These are phyloP conservation scores for Ophiostoma sp. DNA, from an alignment of 2,329 filamentous ascomycete species.

Conservation along the genomic window DNA sequence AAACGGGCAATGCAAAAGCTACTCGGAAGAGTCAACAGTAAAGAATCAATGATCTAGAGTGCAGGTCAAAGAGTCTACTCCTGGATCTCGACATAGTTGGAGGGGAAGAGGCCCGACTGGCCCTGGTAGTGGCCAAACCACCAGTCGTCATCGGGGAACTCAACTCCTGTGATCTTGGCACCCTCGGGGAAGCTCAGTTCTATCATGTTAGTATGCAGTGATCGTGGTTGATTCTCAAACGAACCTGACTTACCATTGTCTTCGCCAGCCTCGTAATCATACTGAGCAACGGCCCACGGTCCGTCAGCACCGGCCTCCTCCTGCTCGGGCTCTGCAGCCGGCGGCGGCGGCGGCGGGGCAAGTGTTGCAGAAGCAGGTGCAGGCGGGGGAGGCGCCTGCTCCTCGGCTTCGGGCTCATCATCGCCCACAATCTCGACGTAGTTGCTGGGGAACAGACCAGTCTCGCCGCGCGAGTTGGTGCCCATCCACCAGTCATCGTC, in stretches of 20 bases:
- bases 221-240: neutral
- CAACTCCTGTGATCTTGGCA: constrained; percentile 72
- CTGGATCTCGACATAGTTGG: constrained; percentile 62
- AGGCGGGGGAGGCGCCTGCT: constrained; percentile 32
- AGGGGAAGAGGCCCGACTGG: constrained; percentile 74
- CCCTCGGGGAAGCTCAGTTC: constrained; percentile 81
- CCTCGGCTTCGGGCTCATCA: constrained; percentile 34
- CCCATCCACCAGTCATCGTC: constrained; percentile 99
- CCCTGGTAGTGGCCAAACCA: constrained; percentile 88
- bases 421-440: constrained; percentile 83
- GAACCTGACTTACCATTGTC: constrained; percentile 62
- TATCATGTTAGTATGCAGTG: constrained; percentile 34
- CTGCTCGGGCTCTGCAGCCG: constrained; percentile 39
- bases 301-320: constrained; percentile 38
- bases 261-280: constrained; percentile 95
- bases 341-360: constrained; percentile 33
- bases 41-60: neutral
- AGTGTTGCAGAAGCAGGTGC: constrained; percentile 22
- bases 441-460: constrained; percentile 91
- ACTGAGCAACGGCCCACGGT: constrained; percentile 75
- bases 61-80: constrained; percentile 12
- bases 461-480: constrained; percentile 76
- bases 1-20: neutral
- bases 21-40: neutral
- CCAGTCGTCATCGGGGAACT: constrained; percentile 98